A percentile compares a stretch with the other conserved stretches of the same genome.
phyloP scores from a whole-genome alignment of 768 basidiomycete genomes.

The Trametopsis cervina region DNA sequence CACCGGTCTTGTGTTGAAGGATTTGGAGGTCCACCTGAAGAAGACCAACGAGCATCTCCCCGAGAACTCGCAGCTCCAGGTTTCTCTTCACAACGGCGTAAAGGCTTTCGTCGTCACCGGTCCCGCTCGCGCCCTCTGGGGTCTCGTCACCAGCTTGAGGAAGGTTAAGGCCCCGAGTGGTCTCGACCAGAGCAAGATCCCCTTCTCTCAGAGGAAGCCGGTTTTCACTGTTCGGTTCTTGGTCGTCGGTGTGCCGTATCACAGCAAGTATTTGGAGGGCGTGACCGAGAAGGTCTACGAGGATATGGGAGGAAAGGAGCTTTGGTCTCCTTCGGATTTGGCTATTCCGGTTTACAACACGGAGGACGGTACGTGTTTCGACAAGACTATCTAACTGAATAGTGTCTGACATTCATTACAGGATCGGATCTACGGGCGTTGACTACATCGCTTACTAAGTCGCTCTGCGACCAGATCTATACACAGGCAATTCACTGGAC shows the following conservation, averaged over 20 bases:
- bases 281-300: slow-evolving; percentile 71
- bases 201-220: slow-evolving; percentile 91
- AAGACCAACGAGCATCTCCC: slow-evolving; percentile 87
- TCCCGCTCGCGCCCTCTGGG: slow-evolving; percentile 85
- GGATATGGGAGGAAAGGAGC: slow-evolving; percentile 70
- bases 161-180: slow-evolving; percentile 85
- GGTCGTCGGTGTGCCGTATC: slow-evolving; percentile 94
- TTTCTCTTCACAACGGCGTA: slow-evolving; percentile 92
- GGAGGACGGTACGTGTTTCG: slow-evolving; percentile 67
- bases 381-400: not conserved
- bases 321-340: slow-evolving; percentile 67
- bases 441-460: slow-evolving; percentile 71
- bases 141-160: slow-evolving; percentile 84
- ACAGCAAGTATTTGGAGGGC: slow-evolving; percentile 76
- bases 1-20: slow-evolving; percentile 69
- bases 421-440: slow-evolving; percentile 78
- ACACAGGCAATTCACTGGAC: slow-evolving; percentile 89
- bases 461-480: slow-evolving; percentile 91
- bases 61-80: slow-evolving; percentile 64
- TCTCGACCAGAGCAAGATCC: slow-evolving; percentile 88
- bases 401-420: slow-evolving; percentile 26
- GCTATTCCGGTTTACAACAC: slow-evolving; percentile 88
- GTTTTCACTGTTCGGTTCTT: slow-evolving; percentile 91
- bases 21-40: slow-evolving; percentile 73
- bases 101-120: slow-evolving; percentile 91